Evolutionary conservation across 768 basidiomycete species (phyloP), one percentile per base, ranked within the genome.

Genomic region (Russula sp.): DNA sequence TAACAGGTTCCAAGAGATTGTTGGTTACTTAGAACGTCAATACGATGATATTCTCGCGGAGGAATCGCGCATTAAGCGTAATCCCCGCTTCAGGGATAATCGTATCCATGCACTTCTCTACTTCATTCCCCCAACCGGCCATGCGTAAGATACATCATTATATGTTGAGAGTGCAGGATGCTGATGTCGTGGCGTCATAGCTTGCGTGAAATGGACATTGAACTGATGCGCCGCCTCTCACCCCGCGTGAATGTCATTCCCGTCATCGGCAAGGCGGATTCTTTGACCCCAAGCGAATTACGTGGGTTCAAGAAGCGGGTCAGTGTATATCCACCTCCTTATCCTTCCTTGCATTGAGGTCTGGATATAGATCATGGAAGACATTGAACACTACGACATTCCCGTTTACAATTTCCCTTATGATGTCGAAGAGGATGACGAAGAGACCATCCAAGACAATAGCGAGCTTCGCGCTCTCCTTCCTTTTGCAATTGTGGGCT

Each of bases 371-470:
- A 86, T 99, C 70, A 99, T 98, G 96, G 96, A 99, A 75, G 97
- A 99, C 72, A 99, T 99, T 68, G 96, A 98, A 70, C 83, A 98
- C 78, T 98, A 98, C 70, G 88, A 89, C 66, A 98, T 99, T 68
- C 97, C 97, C 5, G 88, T 98, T 43, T 98, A 98, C 81, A 98
- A 98, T 78, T 99, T 99, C 82, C 97, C 97, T 0, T 99, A 98
- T 73, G 97, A 98, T 68, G 87, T 96, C 7, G 97, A 99, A 74
- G 97, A 99, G 74, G 97, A 99, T 71, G 97, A 99, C 71, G 95
- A 98, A 70, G 97, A 98, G 70, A 99, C 97, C 4, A 92, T 99
- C 62, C 86, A 88, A 69, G 97, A 99, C 73, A 99, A 98, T 77
- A 89, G 89, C 69, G 95, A 98, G 74, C 85, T 99, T 56, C 81